phyloP scores from a whole-genome alignment of 345 rosid genomes.

The Zanthoxylum bungeanum region DNA sequence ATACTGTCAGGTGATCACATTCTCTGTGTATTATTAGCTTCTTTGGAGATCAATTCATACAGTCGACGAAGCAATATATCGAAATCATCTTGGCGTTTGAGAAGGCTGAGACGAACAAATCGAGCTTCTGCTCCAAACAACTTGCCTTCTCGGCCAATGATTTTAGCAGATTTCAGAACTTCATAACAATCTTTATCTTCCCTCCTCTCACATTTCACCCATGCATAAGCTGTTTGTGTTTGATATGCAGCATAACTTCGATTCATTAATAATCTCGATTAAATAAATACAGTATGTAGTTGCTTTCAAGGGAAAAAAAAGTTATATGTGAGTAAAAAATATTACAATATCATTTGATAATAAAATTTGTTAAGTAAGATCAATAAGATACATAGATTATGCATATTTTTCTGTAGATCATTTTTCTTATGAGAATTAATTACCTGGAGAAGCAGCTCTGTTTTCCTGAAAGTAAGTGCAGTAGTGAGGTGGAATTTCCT shows the following conservation, averaged over 20 bases:
- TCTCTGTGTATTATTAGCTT: slow-evolving; percentile 15
- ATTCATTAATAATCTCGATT: too few relatives aligned
- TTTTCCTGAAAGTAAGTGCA: slow-evolving; percentile 38
- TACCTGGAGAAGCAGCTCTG: slow-evolving; percentile 43
- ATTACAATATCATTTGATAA: too few relatives aligned
- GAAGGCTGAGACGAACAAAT: slow-evolving; percentile 52
- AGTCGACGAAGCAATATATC: slow-evolving; percentile 37
- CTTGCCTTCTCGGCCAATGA: slow-evolving; percentile 44
- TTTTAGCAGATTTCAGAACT: slow-evolving; percentile 44
- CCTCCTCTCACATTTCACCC: slow-evolving; percentile 61
- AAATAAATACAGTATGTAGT: too few relatives aligned
- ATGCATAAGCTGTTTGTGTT: slow-evolving; percentile 71
- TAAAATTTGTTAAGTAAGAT: too few relatives aligned
- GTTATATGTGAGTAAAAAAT: too few relatives aligned
- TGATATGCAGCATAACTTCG: too few relatives aligned
- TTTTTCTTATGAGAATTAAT: too few relatives aligned
- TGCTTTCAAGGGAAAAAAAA: too few relatives aligned
- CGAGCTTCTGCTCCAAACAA: slow-evolving; percentile 29
- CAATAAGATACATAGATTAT: too few relatives aligned
- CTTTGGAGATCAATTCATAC: slow-evolving; percentile 19
- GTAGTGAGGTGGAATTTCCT: slow-evolving; percentile 34
- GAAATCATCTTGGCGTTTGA: slow-evolving; percentile 58
- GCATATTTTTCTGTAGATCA: too few relatives aligned
- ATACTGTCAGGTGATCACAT: neutral
- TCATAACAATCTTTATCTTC: slow-evolving; percentile 45